A percentile compares a stretch with the other conserved stretches of the same genome.
phyloP scores from a whole-genome alignment of 176 grass and related monocot species.

The Chloris gayana region DNA sequence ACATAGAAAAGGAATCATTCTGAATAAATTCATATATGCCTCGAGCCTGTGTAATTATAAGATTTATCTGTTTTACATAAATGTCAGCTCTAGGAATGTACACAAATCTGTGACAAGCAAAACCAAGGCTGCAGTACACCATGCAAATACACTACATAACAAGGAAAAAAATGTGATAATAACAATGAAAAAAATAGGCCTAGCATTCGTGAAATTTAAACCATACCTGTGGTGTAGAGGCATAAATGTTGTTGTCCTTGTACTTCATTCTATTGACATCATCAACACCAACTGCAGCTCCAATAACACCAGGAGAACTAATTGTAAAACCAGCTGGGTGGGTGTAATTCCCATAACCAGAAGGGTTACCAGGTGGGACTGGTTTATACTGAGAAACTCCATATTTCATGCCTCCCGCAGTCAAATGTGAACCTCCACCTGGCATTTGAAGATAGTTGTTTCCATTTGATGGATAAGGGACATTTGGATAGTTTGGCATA shows the following conservation, averaged over 20 bases:
- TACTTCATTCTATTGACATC: conserved; percentile 71
- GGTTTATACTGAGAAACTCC: conserved; percentile 69
- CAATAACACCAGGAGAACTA: conserved; percentile 74
- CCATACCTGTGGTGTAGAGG: conserved; percentile 64
- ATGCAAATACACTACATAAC: neutral
- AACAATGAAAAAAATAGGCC: neutral
- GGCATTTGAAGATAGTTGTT: conserved; percentile 80
- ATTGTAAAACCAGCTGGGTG: conserved; percentile 70
- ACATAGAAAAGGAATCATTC: neutral
- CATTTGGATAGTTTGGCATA: conserved; percentile 75
- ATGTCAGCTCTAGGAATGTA: neutral
- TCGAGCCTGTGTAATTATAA: neutral
- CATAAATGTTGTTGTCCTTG: conserved; percentile 79
- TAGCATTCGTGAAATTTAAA: neutral
- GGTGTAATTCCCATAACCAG: conserved; percentile 72
- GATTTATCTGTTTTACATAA: neutral
- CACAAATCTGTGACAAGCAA: neutral
- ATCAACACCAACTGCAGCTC: conserved; percentile 61
- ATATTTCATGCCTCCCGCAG: conserved; percentile 65
- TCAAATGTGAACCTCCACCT: conserved; percentile 62
- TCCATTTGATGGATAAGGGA: conserved; percentile 65
- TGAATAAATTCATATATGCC: neutral
- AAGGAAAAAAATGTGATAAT: neutral
- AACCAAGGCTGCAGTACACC: neutral
- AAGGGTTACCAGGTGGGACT: conserved; percentile 60